phyloP scores from a whole-genome alignment of 2,329 filamentous ascomycete species.

The Penicillium thymicola region DNA sequence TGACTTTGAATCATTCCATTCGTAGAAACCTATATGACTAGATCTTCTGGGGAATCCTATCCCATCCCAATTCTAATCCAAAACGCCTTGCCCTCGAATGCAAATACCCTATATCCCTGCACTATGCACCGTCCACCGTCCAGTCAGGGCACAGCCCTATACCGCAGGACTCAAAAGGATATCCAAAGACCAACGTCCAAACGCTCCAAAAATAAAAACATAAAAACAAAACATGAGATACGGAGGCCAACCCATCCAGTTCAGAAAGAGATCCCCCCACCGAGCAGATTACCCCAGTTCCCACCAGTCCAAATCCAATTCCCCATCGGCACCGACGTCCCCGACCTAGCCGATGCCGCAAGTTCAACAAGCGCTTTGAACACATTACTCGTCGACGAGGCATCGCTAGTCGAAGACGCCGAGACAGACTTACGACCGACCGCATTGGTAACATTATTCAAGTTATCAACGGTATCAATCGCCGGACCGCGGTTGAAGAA shows the following conservation, averaged over 20 bases:
- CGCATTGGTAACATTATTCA: slow-evolving; percentile 57
- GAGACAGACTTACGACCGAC: slow-evolving; percentile 42
- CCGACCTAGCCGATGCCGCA: slow-evolving; percentile 36
- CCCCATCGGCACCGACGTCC: slow-evolving; percentile 38
- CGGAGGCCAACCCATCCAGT: background rate
- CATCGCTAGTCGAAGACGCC: slow-evolving; percentile 24
- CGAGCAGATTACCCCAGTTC: slow-evolving; percentile 40
- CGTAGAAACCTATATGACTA: background rate
- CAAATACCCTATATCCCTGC: background rate
- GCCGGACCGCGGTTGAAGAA: slow-evolving; percentile 72
- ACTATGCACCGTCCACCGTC: background rate
- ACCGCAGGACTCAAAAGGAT: background rate
- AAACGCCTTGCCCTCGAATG: background rate
- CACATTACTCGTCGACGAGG: slow-evolving; percentile 32
- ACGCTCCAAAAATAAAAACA: background rate
- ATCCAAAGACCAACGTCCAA: background rate
- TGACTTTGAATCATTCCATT: slow-evolving; percentile 2
- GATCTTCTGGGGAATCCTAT: background rate
- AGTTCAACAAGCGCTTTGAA: slow-evolving; percentile 40
- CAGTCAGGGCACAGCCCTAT: background rate
- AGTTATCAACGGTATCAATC: slow-evolving; percentile 63
- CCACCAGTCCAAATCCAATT: slow-evolving; percentile 47
- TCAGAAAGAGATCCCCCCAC: slow-evolving; percentile 40
- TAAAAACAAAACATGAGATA: background rate
- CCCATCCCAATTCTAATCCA: background rate